Percentiles rank a stretch among this genome's conserved stretches.
Evolutionary conservation across 768 basidiomycete genomes (phyloP).

Genomic region (Mycena chlorophos): DNA sequence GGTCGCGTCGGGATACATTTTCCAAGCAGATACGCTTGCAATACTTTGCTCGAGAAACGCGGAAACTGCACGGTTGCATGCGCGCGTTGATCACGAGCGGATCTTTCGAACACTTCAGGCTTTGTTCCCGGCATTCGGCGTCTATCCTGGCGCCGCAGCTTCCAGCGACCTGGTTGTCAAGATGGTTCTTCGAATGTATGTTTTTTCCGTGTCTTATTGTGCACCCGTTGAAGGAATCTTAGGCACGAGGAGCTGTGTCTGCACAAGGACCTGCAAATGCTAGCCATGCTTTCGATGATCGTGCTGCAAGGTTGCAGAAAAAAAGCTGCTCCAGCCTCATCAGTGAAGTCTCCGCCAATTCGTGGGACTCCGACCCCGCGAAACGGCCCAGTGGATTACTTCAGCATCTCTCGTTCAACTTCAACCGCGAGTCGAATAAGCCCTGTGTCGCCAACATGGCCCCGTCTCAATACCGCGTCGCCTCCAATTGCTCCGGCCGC

Average conservation of each 20-base stretch:
- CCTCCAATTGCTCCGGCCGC: slow-evolving; percentile 39
- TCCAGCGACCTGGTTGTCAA: slow-evolving; percentile 37
- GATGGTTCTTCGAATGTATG: slow-evolving; percentile 52
- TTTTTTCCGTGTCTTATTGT: slow-evolving; percentile 13
- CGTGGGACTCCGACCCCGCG: slow-evolving; percentile 21
- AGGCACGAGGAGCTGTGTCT: slow-evolving; percentile 45
- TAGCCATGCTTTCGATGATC: slow-evolving; percentile 74
- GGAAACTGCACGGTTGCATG: slow-evolving; percentile 52
- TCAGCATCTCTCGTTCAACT: slow-evolving; percentile 46
- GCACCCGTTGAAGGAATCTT: slow-evolving; percentile 3
- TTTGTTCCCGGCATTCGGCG: slow-evolving; percentile 39
- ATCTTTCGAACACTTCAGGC: slow-evolving; percentile 58
- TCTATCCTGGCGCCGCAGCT: slow-evolving; percentile 14
- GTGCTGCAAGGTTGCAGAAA: slow-evolving; percentile 51
- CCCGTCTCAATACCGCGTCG: slow-evolving; percentile 45
- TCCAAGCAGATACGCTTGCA: slow-evolving; percentile 40
- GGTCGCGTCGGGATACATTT: slow-evolving; percentile 66
- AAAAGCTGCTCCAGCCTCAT: slow-evolving; percentile 3
- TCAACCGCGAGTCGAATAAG: slow-evolving; percentile 32
- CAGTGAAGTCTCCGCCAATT: slow-evolving; percentile 10
- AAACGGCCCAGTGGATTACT: slow-evolving; percentile 54
- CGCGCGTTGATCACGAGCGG: slow-evolving; percentile 70
- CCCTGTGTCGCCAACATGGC: slow-evolving; percentile 53
- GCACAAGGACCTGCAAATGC: slow-evolving; percentile 74
- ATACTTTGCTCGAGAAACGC: slow-evolving; percentile 64